Evolutionary conservation across 192 early-diverging fungal species (phyloP), one percentile per base, ranked within the genome.

Genomic region (Irineochytrium annulatum): DNA sequence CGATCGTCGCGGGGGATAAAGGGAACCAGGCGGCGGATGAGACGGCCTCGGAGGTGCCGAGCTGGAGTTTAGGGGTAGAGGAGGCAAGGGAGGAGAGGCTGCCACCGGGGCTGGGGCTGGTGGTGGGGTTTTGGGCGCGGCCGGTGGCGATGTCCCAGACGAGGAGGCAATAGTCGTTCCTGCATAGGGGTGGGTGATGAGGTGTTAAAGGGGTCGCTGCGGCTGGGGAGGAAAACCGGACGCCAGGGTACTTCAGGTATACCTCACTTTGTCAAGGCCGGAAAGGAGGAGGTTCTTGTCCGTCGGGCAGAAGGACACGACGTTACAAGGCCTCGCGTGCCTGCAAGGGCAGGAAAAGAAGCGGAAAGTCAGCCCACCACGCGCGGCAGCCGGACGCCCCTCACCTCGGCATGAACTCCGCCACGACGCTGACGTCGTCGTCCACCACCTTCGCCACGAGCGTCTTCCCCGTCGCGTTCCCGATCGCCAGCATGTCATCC

Each of bases 101-200:
- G 8, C 46, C 26, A 8, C 6, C 46, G 46, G 46, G 51, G 34
- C 26, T 22, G 35, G 24, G 57, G 17, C 39, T 17, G 53, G 27
- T 14, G 30, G 49, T 8, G 33, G 29, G 24, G 48, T n/a, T 20
- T 56, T 39, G 4, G 59, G 39, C 39, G 77, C 56, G 19, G 82
- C 72, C 52, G 75, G 28, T 67, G 48, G 80, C 81, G 2, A 87
- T 63, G 74, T 92, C 88, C 88, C 89, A 92, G 2, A 92, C 79
- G 59, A 88, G 68, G 35, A 91, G 60, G 53, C 84, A 83, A 24
- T 71, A 73, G 43, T 90, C 88, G 52, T 87, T 89, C 43, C 86
- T 53, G 43, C 22, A 53, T n/a, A 52, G 8, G 8, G 13, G 13
- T 34, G 13, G 54, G 6, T 13, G 5, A 5, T 43, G 17, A 5